These are phyloP conservation scores for Colletotrichum sojae DNA, from an alignment of 2,329 filamentous ascomycete species.

Conservation along the genomic window DNA sequence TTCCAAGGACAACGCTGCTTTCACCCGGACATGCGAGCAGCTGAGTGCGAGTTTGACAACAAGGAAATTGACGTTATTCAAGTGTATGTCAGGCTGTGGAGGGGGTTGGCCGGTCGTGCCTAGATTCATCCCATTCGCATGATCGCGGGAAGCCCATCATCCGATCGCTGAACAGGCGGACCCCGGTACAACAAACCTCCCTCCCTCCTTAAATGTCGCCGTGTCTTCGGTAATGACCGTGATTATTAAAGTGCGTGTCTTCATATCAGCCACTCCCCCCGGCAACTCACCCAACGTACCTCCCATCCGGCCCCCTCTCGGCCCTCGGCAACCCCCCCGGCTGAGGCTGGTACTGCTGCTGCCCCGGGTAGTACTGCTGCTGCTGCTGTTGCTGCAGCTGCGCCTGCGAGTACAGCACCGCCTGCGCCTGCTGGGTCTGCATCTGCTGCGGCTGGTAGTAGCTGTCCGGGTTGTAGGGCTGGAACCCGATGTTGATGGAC, in stretches of 20 bases:
- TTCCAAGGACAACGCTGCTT: not conserved
- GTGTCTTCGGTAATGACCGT: slow-evolving; percentile 18
- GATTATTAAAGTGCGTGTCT: not conserved
- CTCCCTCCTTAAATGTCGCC: not conserved
- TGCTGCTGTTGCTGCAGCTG: slow-evolving; percentile 2
- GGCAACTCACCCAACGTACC: slow-evolving; percentile 26
- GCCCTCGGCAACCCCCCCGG: slow-evolving; percentile 35
- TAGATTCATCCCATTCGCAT: slow-evolving; percentile 5
- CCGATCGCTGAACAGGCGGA: not conserved
- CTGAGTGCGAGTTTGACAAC: not conserved
- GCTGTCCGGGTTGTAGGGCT: slow-evolving; percentile 22
- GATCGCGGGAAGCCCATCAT: slow-evolving; percentile 7
- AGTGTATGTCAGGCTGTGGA: not conserved
- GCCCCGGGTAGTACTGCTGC: slow-evolving; percentile 7
- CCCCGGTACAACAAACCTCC: not conserved
- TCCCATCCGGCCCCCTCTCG: slow-evolving; percentile 33
- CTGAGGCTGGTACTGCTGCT: slow-evolving; percentile 15
- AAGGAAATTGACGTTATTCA: not conserved
- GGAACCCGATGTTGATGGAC: slow-evolving; percentile 35
- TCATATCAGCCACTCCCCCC: not conserved
- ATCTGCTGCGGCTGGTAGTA: slow-evolving; percentile 13
- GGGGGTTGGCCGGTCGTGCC: not conserved
- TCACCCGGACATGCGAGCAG: not conserved
- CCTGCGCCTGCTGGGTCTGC: not conserved
- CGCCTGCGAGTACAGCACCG: not conserved